These are phyloP conservation scores for Tremella yokohamensis DNA, from an alignment of 768 basidiomycete genomes.

Conservation along the genomic window DNA sequence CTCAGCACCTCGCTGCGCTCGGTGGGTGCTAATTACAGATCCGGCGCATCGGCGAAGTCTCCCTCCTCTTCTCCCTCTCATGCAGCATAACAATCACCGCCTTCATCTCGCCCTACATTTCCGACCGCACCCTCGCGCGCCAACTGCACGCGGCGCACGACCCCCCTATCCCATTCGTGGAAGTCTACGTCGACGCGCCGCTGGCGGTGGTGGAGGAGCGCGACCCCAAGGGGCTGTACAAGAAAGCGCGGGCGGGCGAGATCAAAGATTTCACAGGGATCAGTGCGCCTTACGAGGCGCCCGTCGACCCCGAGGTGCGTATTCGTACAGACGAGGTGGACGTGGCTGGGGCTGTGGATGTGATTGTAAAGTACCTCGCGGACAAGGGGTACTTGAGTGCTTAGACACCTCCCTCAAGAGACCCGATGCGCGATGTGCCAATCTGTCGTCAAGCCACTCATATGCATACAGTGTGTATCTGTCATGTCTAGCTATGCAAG, in stretches of 20 bases:
- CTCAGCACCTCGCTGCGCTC: too few species aligned
- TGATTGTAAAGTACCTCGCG: conserved; percentile 74
- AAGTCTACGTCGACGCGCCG: conserved; percentile 93
- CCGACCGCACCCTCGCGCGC: conserved; percentile 78
- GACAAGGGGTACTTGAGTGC: conserved; percentile 54
- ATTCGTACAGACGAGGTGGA: conserved; percentile 79
- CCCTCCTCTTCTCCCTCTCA: conserved; percentile 87
- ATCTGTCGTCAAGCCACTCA: not conserved
- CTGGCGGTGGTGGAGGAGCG: conserved; percentile 80
- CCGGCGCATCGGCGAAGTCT: conserved; percentile 93
- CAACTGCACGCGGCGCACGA: conserved; percentile 69
- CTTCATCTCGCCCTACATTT: conserved; percentile 96
- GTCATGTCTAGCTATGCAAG: not conserved
- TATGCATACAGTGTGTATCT: not conserved
- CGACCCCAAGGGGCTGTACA: conserved; percentile 97
- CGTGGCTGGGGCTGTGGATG: conserved; percentile 71
- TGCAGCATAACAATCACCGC: conserved; percentile 84
- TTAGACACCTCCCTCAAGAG: not conserved
- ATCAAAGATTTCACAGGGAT: conserved; percentile 99
- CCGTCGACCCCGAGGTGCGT: conserved; percentile 79
- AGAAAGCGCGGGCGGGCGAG: conserved; percentile 89
- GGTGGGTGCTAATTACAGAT: conserved; percentile 61
- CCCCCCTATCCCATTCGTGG: conserved; percentile 69
- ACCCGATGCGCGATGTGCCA: too few species aligned
- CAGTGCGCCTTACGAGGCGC: conserved; percentile 93